Conservation (phyloP, 2,329 filamentous ascomycete genomes). For the Neurospora crassa region DNA sequence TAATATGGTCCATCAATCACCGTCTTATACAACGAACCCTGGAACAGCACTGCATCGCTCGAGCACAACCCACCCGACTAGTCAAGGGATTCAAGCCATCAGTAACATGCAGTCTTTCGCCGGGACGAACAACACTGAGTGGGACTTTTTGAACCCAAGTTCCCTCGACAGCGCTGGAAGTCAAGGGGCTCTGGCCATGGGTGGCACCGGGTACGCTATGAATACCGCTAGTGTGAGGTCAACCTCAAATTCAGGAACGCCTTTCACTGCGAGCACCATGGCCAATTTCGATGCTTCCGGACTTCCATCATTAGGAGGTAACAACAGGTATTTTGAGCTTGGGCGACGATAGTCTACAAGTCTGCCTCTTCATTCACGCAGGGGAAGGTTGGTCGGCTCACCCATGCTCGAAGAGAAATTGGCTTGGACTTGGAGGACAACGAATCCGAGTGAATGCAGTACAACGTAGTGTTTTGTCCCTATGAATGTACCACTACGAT, state of each 20-base stretch:
- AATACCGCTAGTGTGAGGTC: slow-evolving; percentile 17
- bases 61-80: slow-evolving; percentile 10
- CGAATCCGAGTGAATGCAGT: background rate
- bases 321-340: slow-evolving; percentile 15
- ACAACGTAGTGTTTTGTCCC: background rate
- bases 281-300: slow-evolving; percentile 20
- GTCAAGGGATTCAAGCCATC: slow-evolving; percentile 14
- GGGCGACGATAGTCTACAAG: slow-evolving; percentile 10
- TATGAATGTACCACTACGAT: background rate
- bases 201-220: slow-evolving; percentile 18
- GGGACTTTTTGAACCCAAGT: slow-evolving; percentile 20
- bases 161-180: slow-evolving; percentile 19
- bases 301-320: slow-evolving; percentile 14
- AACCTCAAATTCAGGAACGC: slow-evolving; percentile 15
- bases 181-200: slow-evolving; percentile 17
- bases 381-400: background rate
- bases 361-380: background rate
- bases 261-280: slow-evolving; percentile 13
- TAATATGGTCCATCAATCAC: slow-evolving; percentile 12
- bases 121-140: slow-evolving; percentile 10
- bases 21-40: slow-evolving; percentile 8
- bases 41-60: slow-evolving; percentile 11
- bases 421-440: background rate
- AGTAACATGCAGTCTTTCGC: slow-evolving; percentile 13
- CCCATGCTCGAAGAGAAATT: background rate